Base-by-base conservation (phyloP, 2,329 filamentous ascomycete species). In the Aspergillus sp. region DNA sequence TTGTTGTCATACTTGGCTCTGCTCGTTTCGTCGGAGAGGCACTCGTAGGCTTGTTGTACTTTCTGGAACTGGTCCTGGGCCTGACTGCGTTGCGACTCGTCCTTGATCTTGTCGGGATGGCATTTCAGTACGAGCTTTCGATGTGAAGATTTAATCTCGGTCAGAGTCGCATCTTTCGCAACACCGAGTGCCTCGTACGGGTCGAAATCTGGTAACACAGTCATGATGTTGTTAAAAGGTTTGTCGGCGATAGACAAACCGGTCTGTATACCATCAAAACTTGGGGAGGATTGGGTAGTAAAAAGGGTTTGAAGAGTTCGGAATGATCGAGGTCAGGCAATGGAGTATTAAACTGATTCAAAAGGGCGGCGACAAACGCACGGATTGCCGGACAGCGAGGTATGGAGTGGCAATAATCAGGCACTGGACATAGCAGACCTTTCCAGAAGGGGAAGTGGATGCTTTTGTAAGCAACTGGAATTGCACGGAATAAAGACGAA, bases 31-130 rank as follows among this genome's bases (percentile, higher is more conserved):
- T 97, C 88, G 68, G 86, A 90, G 60, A 99, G 84, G 30, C 95
- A 81, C 75, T 98, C 95, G 76, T 96, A 99, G 51, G 95, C 93
- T 67, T 93, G 86, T 74, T 97, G 93, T 34, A 98, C 90, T 72
- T 86, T 87, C 75, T 97, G 92, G 70, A 98, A 99, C 75, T 96
- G 88, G 66, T 91, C 88, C 66, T 90, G 86, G 74, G 93, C 96
- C 66, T 86, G 79, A 58, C 86, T 85, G 76, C 95, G 96, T 68
- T 89, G 80, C 15, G 85, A 80, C 53, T 88, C 86, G 68, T 96
- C 86, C 64, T 91, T 88, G 61, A 96, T 86, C 78, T 96, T 96
- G 80, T 97, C 93, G 34, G 93, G 93, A 67, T 97, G 93, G 71
- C 89, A 93, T 74, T 90, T 91, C 66, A 96, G 84, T 37, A 91